Evolutionary conservation across 2,329 filamentous ascomycete species (phyloP).

Genomic region (Exophiala calicioides): DNA sequence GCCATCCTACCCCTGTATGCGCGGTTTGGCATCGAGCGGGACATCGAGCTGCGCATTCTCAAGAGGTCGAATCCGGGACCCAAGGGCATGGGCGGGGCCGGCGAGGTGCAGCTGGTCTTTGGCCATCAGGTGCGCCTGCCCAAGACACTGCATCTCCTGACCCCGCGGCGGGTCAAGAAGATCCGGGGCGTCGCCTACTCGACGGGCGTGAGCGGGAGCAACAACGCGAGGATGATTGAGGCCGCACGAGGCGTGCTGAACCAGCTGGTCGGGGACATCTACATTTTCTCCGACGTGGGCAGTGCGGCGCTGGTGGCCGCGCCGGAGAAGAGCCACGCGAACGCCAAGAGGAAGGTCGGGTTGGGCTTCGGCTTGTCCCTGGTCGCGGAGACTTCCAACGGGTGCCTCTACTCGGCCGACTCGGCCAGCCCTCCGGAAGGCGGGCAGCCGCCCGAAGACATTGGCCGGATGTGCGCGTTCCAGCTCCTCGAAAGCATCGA

Average conservation of each 20-base stretch:
- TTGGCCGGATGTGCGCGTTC: constrained; percentile 83
- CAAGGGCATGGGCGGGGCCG: constrained; percentile 77
- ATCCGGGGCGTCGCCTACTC: constrained; percentile 93
- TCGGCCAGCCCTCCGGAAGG: constrained; percentile 72
- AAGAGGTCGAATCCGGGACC: constrained; percentile 75
- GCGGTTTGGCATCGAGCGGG: constrained; percentile 83
- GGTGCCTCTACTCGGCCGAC: constrained; percentile 86
- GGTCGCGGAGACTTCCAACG: constrained; percentile 88
- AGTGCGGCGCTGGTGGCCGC: constrained; percentile 63
- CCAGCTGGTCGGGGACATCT: constrained; percentile 80
- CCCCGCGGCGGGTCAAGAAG: constrained; percentile 79
- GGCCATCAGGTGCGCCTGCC: constrained; percentile 90
- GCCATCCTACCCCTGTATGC: constrained; percentile 88
- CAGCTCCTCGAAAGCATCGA: constrained; percentile 83
- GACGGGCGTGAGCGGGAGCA: constrained; percentile 85
- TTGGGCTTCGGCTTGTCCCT: constrained; percentile 90
- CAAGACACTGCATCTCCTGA: constrained; percentile 87
- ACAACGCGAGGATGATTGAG: constrained; percentile 95
- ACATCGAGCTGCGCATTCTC: constrained; percentile 81
- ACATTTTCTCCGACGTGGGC: constrained; percentile 74
- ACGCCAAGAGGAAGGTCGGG: constrained; percentile 64
- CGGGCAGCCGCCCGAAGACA: constrained; percentile 82
- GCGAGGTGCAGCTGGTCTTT: constrained; percentile 90
- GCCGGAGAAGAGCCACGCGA: constrained; percentile 66
- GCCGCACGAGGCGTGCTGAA: constrained; percentile 85